These are phyloP conservation scores for Fusarium stilboides DNA, from an alignment of 2,329 filamentous ascomycete species.

Conservation along the genomic window DNA sequence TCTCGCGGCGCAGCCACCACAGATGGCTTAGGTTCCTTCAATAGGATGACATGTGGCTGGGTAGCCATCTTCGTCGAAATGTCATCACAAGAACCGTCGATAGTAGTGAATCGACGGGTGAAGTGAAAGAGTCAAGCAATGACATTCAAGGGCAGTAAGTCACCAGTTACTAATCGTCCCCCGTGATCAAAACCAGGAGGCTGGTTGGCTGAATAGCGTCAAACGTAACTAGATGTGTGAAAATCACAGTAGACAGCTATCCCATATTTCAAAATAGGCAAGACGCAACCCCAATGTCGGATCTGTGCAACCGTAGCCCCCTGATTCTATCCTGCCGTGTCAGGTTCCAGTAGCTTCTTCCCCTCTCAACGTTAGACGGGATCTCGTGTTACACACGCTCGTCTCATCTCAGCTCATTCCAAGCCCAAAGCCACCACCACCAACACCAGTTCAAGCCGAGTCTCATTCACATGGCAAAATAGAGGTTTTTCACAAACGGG, in stretches of 20 bases:
- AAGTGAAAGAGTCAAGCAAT: neutral
- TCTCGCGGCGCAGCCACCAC: neutral
- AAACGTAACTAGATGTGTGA: neutral
- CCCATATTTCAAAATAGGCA: neutral
- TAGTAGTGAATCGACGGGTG: too few relatives aligned
- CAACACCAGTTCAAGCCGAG: slow-evolving; percentile 1
- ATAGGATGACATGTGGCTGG: neutral
- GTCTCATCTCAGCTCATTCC: slow-evolving; percentile 40
- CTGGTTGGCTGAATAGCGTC: neutral
- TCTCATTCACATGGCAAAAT: slow-evolving; percentile 16
- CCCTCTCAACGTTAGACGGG: neutral
- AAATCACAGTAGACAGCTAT: neutral
- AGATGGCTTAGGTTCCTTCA: neutral
- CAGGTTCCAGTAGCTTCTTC: slow-evolving; percentile 27
- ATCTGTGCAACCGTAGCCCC: slow-evolving; percentile 4
- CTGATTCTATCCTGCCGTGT: slow-evolving; percentile 15
- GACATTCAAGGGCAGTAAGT: slow-evolving; percentile 5
- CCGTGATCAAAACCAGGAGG: neutral
- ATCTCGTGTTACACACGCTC: slow-evolving; percentile 17
- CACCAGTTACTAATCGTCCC: neutral
- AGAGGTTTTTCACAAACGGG: neutral
- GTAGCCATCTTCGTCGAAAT: neutral
- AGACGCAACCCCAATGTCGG: neutral
- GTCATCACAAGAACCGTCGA: neutral
- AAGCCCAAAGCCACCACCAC: neutral